Percentiles rank a stretch among this genome's conserved stretches.
Evolutionary conservation across 179 eudicot genomes (phyloP).

Genomic region (Silene coronaria): DNA sequence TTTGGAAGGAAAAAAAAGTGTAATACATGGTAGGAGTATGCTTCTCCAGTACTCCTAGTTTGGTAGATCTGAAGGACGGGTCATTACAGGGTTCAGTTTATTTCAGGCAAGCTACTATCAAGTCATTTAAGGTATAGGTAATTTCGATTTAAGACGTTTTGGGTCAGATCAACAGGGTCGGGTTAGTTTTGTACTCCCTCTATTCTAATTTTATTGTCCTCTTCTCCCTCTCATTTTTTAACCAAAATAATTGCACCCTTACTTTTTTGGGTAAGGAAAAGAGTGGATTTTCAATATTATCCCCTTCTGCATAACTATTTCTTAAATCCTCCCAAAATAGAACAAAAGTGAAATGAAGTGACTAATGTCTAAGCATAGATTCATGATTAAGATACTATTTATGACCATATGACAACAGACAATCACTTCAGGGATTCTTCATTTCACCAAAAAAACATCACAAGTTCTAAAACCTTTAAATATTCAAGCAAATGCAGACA

Average conservation of each 20-base stretch:
- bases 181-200: not conserved
- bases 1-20: not conserved
- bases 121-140: not conserved
- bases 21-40: no score
- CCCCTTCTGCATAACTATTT: no score
- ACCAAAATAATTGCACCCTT: no score
- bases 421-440: slow-evolving; percentile 4
- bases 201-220: no score
- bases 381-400: not conserved
- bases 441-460: not conserved
- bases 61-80: not conserved
- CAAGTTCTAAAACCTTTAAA: not conserved
- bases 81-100: not conserved
- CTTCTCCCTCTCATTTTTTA: no score
- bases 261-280: no score
- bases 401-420: not conserved
- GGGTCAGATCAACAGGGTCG: not conserved
- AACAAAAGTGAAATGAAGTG: no score
- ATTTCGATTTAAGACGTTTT: not conserved
- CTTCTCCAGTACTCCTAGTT: no score
- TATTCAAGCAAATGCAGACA: not conserved
- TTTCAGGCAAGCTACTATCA: not conserved
- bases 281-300: no score
- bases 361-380: not conserved
- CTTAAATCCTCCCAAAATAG: no score